Evolutionary conservation across 345 rosid genomes (phyloP), one percentile per base, ranked within the genome.

Genomic region (Rhodamnia argentea): DNA sequence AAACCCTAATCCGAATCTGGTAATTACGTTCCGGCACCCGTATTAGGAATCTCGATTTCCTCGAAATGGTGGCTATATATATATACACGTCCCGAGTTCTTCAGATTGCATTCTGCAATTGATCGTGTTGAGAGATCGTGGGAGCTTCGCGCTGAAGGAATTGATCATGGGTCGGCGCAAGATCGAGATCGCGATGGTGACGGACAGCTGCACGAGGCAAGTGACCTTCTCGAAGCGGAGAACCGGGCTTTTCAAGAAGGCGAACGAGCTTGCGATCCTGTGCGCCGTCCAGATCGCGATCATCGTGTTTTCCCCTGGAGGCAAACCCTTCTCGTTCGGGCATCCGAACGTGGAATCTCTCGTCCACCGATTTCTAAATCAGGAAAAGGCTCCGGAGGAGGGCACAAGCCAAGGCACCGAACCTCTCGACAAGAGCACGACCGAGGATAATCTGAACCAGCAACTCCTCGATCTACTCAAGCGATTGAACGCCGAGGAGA

Each of bases 161-260:
- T 22, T 27, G 50, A 86, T 7, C 82, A 94, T 93, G 97, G 95
- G 96, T 55, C 88, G 94, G 64, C 89, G 91, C 87, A 94, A 92
- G 91, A 93, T 94, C 83, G 90, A 94, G 92, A 94, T 94, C 89
- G 87, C 91, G 85, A 86, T 91, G 89, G 95, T 93, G 82, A 91
- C 89, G 60, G 91, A 94, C 87, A 90, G 89, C 86, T 88, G 89
- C 90, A 85, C 94, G 26, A 88, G 94, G 87, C 95, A 94, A 37
- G 97, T 94, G 14, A 94, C 96, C 50, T 94, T 94, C 82, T 94
- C 97, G 2, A 93, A 93, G 86, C 94, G 96, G 9, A 88, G 95
- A 60, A 88, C 88, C 0, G 96, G 97, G 50, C 85, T 94, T 78
- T 94, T 93, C 93, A 93, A 93, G 93, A 94, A 94, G 85, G 96